phyloP scores from a whole-genome alignment of 441 rosid species.

The Gossypium davidsonii region DNA sequence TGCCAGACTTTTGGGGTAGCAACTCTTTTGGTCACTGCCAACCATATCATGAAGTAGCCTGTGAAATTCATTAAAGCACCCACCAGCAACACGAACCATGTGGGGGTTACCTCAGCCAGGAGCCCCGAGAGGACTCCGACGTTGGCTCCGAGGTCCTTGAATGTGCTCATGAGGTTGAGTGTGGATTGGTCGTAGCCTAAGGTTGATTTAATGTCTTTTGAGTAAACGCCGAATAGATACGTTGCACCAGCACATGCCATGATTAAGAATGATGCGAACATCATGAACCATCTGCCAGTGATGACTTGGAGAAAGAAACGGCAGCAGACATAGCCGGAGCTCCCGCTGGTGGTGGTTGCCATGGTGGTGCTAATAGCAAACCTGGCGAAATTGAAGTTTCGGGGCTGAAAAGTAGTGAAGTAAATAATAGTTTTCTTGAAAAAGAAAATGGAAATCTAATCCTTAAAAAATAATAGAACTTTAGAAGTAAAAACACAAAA shows the following conservation, averaged over 20 bases:
- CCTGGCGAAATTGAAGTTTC: no score
- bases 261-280: conserved; percentile 28
- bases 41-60: conserved; percentile 26
- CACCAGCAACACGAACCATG: conserved; percentile 24
- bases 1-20: conserved; percentile 28
- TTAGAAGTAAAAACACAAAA: not conserved
- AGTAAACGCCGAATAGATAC: conserved; percentile 29
- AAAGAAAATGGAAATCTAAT: not conserved
- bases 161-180: conserved; percentile 24
- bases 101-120: conserved; percentile 22
- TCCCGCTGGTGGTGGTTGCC: not conserved
- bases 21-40: conserved; percentile 20
- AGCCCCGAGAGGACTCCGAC: conserved; percentile 29
- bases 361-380: not conserved
- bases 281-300: conserved; percentile 28
- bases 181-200: conserved; percentile 31
- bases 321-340: conserved; percentile 5
- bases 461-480: not conserved
- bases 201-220: conserved; percentile 23
- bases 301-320: conserved; percentile 16
- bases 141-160: conserved; percentile 36
- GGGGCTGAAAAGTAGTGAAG: no score
- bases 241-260: conserved; percentile 32
- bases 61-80: conserved; percentile 26
- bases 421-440: not conserved